Conservation (phyloP, 169 alveolate genomes). For the Plasmodium gallinaceum region DNA sequence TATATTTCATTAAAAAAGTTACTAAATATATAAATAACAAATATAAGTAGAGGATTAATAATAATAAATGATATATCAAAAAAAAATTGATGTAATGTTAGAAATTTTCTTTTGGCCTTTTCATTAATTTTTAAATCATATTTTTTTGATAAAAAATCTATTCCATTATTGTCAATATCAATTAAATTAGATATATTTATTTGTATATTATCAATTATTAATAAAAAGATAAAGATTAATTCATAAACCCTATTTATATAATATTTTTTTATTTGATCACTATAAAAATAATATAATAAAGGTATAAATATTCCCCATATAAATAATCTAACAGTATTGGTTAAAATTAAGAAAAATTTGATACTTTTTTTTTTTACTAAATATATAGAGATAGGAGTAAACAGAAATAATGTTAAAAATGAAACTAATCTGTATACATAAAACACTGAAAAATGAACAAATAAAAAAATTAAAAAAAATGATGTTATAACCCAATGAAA, state of each 20-base stretch:
- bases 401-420: conserved; percentile 30
- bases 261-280: conserved; percentile 52
- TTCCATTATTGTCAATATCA: conserved; percentile 68
- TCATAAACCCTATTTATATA: conserved; percentile 27
- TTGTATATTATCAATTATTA: conserved; percentile 38
- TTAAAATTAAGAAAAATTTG: conserved; percentile 45
- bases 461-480: conserved; percentile 35
- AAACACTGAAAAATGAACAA: conserved; percentile 53
- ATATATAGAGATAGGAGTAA: conserved; percentile 60
- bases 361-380: conserved; percentile 22
- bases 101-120: conserved; percentile 29
- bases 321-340: conserved; percentile 27
- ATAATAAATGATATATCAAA: conserved; percentile 44
- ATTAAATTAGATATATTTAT: conserved; percentile 35
- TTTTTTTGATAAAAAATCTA: conserved; percentile 49
- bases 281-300: conserved; percentile 13
- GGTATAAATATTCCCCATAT: conserved; percentile 66
- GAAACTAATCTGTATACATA: conserved; percentile 55
- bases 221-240: conserved; percentile 7
- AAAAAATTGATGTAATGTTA: conserved; percentile 53
- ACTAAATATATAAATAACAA: conserved; percentile 47
- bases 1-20: conserved; percentile 15
- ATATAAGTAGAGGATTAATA: conserved; percentile 40
- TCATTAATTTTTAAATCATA: conserved; percentile 43
- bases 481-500: conserved; percentile 72